phyloP scores from a whole-genome alignment of 2,329 filamentous ascomycete species.

The Xylaria sp. region DNA sequence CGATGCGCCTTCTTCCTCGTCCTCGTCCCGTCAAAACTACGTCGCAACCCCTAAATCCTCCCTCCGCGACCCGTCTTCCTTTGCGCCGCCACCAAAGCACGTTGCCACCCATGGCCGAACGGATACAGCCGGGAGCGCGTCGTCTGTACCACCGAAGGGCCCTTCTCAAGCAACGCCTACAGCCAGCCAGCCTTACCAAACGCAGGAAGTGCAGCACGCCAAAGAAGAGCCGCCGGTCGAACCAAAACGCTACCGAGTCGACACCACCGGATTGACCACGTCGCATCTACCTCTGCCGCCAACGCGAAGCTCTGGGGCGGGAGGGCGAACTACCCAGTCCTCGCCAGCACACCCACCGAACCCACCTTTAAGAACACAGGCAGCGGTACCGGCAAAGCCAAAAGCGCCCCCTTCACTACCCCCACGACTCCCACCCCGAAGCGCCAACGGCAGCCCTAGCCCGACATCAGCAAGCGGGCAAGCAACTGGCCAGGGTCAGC shows the following conservation, averaged over 20 bases:
- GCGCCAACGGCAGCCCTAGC: constrained; percentile 53
- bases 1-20: constrained; percentile 34
- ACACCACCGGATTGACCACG: constrained; percentile 75
- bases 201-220: constrained; percentile 39
- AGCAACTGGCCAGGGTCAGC: constrained; percentile 35
- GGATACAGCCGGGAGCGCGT: not conserved
- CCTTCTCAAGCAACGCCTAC: constrained; percentile 24
- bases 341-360: no score
- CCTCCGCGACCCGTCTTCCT: constrained; percentile 76
- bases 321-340: constrained; percentile 25
- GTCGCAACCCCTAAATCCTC: constrained; percentile 66
- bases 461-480: constrained; percentile 32
- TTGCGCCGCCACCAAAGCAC: constrained; percentile 80
- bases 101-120: constrained; percentile 30
- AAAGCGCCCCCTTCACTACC: constrained; percentile 59
- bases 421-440: constrained; percentile 73
- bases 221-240: constrained; percentile 56
- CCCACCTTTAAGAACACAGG: not conserved
- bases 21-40: constrained; percentile 35
- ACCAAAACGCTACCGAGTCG: constrained; percentile 63
- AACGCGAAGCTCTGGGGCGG: constrained; percentile 53
- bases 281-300: constrained; percentile 75
- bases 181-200: constrained; percentile 33
- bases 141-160: constrained; percentile 26
- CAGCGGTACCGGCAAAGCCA: constrained; percentile 18